phyloP scores from a whole-genome alignment of 139 green algal genomes.

The Tetratostichococcus sp. region DNA sequence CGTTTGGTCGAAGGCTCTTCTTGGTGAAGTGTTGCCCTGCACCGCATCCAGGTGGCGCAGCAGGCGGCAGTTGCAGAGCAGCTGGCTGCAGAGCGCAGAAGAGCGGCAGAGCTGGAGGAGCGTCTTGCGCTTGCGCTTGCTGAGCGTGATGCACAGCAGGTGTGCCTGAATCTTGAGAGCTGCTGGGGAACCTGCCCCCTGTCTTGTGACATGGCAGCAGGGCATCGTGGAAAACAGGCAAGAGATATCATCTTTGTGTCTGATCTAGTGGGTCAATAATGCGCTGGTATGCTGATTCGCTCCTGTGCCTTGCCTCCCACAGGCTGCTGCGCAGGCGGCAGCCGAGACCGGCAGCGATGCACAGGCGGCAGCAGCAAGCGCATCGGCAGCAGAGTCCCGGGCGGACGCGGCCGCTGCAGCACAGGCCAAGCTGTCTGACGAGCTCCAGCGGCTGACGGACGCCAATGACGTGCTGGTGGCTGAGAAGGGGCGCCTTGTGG shows the following conservation, averaged over 20 bases:
- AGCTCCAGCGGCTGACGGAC: background rate
- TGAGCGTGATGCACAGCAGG: background rate
- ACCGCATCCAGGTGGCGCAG: background rate
- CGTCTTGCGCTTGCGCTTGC: background rate
- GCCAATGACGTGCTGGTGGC: background rate
- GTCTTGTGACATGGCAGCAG: too few species aligned
- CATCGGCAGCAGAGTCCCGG: background rate
- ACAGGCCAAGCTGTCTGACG: background rate
- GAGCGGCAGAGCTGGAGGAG: background rate
- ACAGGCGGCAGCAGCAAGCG: background rate
- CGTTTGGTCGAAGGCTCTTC: too few species aligned
- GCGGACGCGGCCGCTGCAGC: background rate
- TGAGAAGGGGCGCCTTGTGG: background rate
- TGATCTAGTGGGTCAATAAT: too few species aligned
- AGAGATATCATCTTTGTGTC: too few species aligned
- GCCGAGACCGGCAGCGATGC: background rate
- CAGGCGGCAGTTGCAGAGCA: background rate
- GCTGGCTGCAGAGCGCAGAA: background rate
- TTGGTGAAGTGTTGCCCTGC: too few species aligned
- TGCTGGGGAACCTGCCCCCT: too few species aligned
- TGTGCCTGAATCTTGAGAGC: background rate
- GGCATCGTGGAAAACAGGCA: too few species aligned
- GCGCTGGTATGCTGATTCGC: too few species aligned
- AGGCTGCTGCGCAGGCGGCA: background rate
- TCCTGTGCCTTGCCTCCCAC: too few species aligned